Conservation (phyloP, 345 rosid genomes). For the Boechera divaricarpa region DNA sequence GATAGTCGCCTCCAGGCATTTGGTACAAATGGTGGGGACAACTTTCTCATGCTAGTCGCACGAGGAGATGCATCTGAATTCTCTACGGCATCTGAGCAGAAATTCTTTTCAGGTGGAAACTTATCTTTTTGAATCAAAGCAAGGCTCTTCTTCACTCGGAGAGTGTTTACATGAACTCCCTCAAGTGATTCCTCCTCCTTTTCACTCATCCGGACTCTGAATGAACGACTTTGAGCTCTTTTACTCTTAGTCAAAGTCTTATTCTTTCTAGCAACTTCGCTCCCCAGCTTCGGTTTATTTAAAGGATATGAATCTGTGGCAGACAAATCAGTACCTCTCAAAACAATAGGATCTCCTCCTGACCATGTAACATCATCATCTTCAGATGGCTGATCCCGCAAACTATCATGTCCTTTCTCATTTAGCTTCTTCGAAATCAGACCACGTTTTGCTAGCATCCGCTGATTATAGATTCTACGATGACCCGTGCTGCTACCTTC, state of each 20-base stretch:
- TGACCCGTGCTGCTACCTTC: conserved; percentile 54
- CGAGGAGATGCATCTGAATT: conserved; percentile 48
- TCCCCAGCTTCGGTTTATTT: conserved; percentile 46
- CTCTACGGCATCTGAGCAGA: conserved; percentile 9
- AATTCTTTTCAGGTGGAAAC: conserved; percentile 4
- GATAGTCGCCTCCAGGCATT: conserved; percentile 38
- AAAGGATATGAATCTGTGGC: conserved; percentile 45
- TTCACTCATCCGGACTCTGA: conserved; percentile 28
- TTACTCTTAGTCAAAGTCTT: conserved; percentile 18
- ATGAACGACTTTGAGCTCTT: conserved; percentile 31
- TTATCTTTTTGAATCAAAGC: conserved; percentile 34
- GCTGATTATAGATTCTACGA: conserved; percentile 61
- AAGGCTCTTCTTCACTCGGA: conserved; percentile 39
- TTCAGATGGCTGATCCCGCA: conserved; percentile 55
- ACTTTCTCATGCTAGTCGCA: conserved; percentile 46
- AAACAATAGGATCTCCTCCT: conserved; percentile 49
- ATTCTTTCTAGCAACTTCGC: conserved; percentile 30
- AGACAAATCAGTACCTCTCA: conserved; percentile 49
- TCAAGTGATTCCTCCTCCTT: conserved; percentile 16
- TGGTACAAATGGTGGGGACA: conserved; percentile 37
- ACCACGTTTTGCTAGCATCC: conserved; percentile 69
- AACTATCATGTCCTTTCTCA: conserved; percentile 49
- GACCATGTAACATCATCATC: conserved; percentile 51
- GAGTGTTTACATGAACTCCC: conserved; percentile 16
- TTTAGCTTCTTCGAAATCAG: conserved; percentile 57